Evolutionary conservation across 2,329 filamentous ascomycete genomes (phyloP), one percentile per base, ranked within the genome.

Genomic region (Metarhizium anisopliae): DNA sequence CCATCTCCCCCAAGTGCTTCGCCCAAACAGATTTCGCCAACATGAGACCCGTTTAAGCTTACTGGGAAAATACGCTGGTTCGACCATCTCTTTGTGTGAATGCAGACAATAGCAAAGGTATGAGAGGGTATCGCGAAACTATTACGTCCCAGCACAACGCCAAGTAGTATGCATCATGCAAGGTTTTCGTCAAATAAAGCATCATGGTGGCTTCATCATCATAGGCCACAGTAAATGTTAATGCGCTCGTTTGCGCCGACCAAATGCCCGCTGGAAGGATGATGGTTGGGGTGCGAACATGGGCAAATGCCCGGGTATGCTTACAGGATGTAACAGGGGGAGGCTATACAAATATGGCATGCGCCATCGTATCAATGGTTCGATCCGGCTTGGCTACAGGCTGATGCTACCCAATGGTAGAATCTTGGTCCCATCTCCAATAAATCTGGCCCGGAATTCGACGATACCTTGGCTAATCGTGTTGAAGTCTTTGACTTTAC

Each of bases 401-500:
- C 67, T 64, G 60, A 80, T 72, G 57, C 73, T 69, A 61, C 81
- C 80, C 60, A 86, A 72, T 54, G 77, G 76, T 50, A 89, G 72
- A 51, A 88, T 76, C 72, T 82, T 84, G 63, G 80, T 82, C 59
- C 76, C 74, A 70, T 89, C 85, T 61, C 77, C 80, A 32, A 85
- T 74, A 64, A 89, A 87, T 55, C 77, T 77, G 59, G 81, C 76
- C 63, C 85, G 82, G 68, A 84, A 87, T 60, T 83, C 78, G 66
- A 87, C 77, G 63, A 90, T 88, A 55, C 82, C 81, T 62, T 78
- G 74, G 56, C 85, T 85, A 67, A 89, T 87, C 52, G 77, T 77
- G 59, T 83, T 75, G 66, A 88, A 88, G 64, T 89, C 85, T 66
- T 78, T 80, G 56, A 84, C 74, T 62, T 83, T 82, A 61, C 77